These are phyloP conservation scores for Gossypium anomalum DNA, from an alignment of 345 rosid species.

Conservation along the genomic window DNA sequence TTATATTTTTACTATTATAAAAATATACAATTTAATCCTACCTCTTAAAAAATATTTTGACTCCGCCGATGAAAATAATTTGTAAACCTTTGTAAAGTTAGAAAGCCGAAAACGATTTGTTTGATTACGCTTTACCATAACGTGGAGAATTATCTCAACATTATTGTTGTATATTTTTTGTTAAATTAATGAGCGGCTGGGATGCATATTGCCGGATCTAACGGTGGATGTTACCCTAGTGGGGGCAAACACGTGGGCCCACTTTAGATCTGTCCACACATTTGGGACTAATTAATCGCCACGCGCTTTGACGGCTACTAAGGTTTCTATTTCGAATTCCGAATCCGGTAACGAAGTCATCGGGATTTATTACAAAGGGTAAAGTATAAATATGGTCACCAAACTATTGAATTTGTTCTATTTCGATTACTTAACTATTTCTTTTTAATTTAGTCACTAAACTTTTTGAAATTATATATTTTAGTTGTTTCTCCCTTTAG, in stretches of 20 bases:
- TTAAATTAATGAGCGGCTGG: slow-evolving; percentile 34
- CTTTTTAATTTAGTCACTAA: too few species aligned
- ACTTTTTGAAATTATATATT: too few species aligned
- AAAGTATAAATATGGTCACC: too few species aligned
- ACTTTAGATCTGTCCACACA: slow-evolving; percentile 29
- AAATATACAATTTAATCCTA: too few species aligned
- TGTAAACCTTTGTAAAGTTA: not conserved
- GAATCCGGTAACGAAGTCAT: not conserved
- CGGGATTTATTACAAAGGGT: too few species aligned
- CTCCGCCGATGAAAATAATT: too few species aligned
- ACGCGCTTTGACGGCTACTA: slow-evolving; percentile 21
- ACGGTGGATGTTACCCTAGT: slow-evolving; percentile 38
- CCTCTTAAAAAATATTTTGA: too few species aligned
- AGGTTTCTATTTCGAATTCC: not conserved
- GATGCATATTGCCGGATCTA: slow-evolving; percentile 46
- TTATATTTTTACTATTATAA: too few species aligned
- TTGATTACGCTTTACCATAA: slow-evolving; percentile 30
- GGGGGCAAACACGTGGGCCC: slow-evolving; percentile 28
- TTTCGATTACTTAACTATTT: too few species aligned
- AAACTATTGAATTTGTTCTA: fast-evolving
- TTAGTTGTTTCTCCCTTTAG: too few species aligned
- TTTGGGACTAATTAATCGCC: not conserved
- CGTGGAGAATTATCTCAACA: not conserved
- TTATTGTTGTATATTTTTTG: not conserved
- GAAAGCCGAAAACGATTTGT: slow-evolving; percentile 25